These are phyloP conservation scores for Prunus salicina DNA, from an alignment of 306 rosid species.

Conservation along the genomic window DNA sequence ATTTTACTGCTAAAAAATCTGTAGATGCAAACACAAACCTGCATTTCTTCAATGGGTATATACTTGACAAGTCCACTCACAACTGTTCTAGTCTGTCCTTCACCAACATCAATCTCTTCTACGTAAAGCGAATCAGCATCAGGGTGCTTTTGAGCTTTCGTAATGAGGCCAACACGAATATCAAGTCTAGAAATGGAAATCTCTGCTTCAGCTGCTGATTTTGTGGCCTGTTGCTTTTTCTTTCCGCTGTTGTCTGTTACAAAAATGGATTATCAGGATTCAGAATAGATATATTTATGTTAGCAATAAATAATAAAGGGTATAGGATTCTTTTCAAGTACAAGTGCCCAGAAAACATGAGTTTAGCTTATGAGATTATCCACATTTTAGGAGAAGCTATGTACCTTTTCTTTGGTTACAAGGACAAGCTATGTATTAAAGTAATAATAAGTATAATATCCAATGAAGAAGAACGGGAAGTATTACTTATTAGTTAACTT, in stretches of 20 bases:
- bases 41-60: slow-evolving; percentile 89
- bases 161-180: slow-evolving; percentile 83
- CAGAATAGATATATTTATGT: neutral
- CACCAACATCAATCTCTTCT: slow-evolving; percentile 92
- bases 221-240: slow-evolving; percentile 57
- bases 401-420: neutral
- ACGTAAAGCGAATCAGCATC: slow-evolving; percentile 91
- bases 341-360: neutral
- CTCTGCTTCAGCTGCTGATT: slow-evolving; percentile 50
- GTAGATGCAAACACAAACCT: slow-evolving; percentile 46
- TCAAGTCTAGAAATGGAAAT: slow-evolving; percentile 79
- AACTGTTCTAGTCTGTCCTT: slow-evolving; percentile 72
- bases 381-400: neutral
- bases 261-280: slow-evolving; percentile 13
- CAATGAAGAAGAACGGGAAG: neutral
- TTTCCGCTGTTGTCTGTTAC: slow-evolving; percentile 55
- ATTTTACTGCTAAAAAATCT: neutral
- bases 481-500: neutral
- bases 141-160: slow-evolving; percentile 79
- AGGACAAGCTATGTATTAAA: neutral
- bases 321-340: neutral
- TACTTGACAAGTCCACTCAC: slow-evolving; percentile 93
- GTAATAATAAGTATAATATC: too few relatives aligned
- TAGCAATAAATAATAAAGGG: neutral
- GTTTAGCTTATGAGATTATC: neutral